Conservation (phyloP, 805 yeast species). For the Candida koratica region DNA sequence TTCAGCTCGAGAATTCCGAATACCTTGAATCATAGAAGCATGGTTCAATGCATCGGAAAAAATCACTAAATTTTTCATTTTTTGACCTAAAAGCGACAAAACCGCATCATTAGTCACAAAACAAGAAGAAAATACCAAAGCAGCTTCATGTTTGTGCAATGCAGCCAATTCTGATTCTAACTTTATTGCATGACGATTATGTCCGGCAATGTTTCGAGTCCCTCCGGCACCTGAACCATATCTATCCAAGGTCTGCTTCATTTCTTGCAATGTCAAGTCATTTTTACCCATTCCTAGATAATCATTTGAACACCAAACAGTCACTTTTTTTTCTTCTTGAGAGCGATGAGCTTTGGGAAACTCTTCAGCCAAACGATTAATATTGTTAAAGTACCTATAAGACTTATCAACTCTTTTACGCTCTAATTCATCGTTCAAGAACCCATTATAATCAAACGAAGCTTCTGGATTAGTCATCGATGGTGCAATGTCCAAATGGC, state of each 20-base stretch:
- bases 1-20: slow-evolving; percentile 80
- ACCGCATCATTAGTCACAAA: slow-evolving; percentile 97
- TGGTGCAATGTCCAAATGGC: slow-evolving; percentile 11
- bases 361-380: slow-evolving; percentile 90
- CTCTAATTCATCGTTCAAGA: slow-evolving; percentile 60
- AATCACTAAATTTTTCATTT: slow-evolving; percentile 82
- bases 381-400: slow-evolving; percentile 94
- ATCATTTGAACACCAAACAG: slow-evolving; percentile 99
- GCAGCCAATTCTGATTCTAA: slow-evolving; percentile 86
- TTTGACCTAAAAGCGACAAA: slow-evolving; percentile 83
- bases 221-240: slow-evolving; percentile 99
- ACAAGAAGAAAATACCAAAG: slow-evolving; percentile 92
- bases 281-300: slow-evolving; percentile 93
- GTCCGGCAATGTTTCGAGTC: slow-evolving; percentile 98
- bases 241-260: slow-evolving; percentile 75
- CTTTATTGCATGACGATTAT: slow-evolving; percentile 81
- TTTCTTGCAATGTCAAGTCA: slow-evolving; percentile 63
- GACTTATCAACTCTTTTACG: slow-evolving; percentile 85
- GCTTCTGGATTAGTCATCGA: slow-evolving; percentile 44
- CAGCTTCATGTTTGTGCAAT: slow-evolving; percentile 91
- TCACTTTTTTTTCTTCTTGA: slow-evolving; percentile 73
- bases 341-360: slow-evolving; percentile 91
- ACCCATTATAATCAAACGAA: slow-evolving; percentile 67
- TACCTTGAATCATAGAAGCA: slow-evolving; percentile 97
- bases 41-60: slow-evolving; percentile 93